phyloP scores from a whole-genome alignment of 2,329 filamentous ascomycete genomes.

The Diaporthe longicolla region DNA sequence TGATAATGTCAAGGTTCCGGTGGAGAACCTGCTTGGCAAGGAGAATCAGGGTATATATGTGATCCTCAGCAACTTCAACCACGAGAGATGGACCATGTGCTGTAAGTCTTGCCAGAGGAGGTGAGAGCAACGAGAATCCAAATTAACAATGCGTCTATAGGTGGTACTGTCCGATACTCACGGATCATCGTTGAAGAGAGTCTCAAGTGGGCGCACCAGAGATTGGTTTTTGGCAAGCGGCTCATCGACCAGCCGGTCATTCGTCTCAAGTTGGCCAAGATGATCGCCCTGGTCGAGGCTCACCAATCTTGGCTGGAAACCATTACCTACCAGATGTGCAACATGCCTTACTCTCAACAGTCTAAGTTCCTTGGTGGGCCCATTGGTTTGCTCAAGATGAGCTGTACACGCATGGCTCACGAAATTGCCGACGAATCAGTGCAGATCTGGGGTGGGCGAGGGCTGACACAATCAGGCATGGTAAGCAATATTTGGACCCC shows the following conservation, averaged over 20 bases:
- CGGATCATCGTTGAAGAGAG: conserved; percentile 84
- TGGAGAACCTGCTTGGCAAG: conserved; percentile 81
- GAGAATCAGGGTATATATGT: conserved; percentile 90
- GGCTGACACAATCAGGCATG: conserved; percentile 86
- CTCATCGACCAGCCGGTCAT: conserved; percentile 88
- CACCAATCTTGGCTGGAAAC: conserved; percentile 89
- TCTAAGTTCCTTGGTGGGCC: conserved; percentile 82
- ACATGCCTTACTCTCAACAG: conserved; percentile 86
- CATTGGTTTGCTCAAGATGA: conserved; percentile 86
- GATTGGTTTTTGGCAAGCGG: conserved; percentile 85
- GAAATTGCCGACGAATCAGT: conserved; percentile 87
- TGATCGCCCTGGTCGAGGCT: conserved; percentile 87
- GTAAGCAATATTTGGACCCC: neutral
- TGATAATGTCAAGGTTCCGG: conserved; percentile 89
- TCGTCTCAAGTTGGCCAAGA: conserved; percentile 87
- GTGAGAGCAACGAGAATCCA: no score
- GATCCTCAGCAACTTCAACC: conserved; percentile 90
- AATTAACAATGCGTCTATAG: conserved; percentile 48
- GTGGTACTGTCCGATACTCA: conserved; percentile 73
- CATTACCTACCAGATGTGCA: conserved; percentile 89
- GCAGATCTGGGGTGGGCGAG: conserved; percentile 89
- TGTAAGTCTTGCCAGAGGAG: conserved; percentile 58
- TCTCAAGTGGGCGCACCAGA: conserved; percentile 90
- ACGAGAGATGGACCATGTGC: conserved; percentile 85
- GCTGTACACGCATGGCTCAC: conserved; percentile 81